phyloP scores from a whole-genome alignment of 1,139 yeast species.

The Pichia sp. region DNA sequence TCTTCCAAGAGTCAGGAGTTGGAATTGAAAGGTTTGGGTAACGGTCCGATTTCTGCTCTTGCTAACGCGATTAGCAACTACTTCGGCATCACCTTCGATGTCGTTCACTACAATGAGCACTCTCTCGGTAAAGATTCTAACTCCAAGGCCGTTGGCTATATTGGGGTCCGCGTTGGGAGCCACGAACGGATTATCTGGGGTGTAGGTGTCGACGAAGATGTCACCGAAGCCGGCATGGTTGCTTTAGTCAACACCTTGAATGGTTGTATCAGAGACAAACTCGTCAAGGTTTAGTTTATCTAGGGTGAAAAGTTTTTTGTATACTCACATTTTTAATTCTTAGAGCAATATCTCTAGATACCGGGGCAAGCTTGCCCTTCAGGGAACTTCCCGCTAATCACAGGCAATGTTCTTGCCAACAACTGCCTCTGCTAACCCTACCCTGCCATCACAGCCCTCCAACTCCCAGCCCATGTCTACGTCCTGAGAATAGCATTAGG shows the following conservation, averaged over 20 bases:
- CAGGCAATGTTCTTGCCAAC: too few species aligned
- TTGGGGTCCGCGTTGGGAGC: constrained; percentile 35
- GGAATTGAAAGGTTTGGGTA: constrained; percentile 68
- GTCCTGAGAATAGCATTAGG: background rate
- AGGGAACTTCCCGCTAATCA: too few species aligned
- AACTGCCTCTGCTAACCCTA: too few species aligned
- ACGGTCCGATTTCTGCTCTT: constrained; percentile 94
- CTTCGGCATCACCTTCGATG: constrained; percentile 58
- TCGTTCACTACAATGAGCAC: constrained; percentile 85
- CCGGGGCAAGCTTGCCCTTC: too few species aligned
- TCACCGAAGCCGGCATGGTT: constrained; percentile 80
- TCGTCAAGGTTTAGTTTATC: constrained; percentile 6
- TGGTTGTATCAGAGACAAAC: constrained; percentile 23
- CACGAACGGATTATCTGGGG: constrained; percentile 62
- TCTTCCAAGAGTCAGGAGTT: constrained; percentile 30
- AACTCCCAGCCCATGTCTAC: too few species aligned
- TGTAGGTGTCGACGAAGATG: constrained; percentile 90
- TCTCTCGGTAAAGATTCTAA: constrained; percentile 83
- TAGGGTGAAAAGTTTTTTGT: background rate
- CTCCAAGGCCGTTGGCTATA: constrained; percentile 87
- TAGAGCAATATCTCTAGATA: too few species aligned
- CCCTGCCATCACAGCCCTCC: too few species aligned
- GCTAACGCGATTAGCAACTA: constrained; percentile 66
- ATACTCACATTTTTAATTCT: too few species aligned
- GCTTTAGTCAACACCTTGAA: constrained; percentile 77